Conservation (phyloP, 1,284 basidiomycete species). For the Ustilago nuda region DNA sequence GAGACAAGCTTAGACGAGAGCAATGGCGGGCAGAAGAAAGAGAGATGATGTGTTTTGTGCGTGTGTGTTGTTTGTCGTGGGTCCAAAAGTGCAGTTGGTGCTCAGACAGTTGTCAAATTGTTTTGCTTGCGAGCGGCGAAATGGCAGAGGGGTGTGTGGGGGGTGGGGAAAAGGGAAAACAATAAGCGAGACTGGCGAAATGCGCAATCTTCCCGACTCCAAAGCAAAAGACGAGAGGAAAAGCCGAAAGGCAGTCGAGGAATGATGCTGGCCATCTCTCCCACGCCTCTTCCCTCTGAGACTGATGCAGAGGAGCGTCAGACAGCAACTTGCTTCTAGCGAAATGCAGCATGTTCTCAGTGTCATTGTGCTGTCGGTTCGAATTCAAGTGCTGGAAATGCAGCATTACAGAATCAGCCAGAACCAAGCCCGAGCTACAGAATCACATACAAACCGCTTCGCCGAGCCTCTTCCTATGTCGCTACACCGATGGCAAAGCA, state of each 20-base stretch:
- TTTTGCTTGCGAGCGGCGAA: neutral
- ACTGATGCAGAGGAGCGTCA: neutral
- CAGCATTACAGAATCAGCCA: no score
- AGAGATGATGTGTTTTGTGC: neutral
- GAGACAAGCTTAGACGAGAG: neutral
- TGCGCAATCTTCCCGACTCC: constrained; percentile 12
- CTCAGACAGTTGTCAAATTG: neutral
- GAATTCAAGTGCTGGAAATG: no score
- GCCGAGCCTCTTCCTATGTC: constrained; percentile 1
- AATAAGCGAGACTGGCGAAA: neutral
- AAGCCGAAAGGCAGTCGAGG: neutral
- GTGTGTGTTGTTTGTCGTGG: constrained; percentile 2
- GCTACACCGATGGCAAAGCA: neutral
- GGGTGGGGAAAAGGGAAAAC: neutral
- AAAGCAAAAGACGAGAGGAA: constrained; percentile 16
- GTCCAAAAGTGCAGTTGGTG: neutral
- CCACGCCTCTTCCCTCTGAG: neutral
- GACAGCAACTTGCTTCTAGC: neutral
- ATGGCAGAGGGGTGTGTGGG: neutral
- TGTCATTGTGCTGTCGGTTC: no score
- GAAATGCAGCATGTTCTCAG: neutral
- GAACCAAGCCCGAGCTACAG: constrained; percentile 13
- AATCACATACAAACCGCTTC: neutral
- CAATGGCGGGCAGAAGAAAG: neutral
- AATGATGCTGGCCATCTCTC: neutral